Base-by-base conservation (phyloP, 2,329 filamentous ascomycete genomes). In the Penicillium janthinellum region DNA sequence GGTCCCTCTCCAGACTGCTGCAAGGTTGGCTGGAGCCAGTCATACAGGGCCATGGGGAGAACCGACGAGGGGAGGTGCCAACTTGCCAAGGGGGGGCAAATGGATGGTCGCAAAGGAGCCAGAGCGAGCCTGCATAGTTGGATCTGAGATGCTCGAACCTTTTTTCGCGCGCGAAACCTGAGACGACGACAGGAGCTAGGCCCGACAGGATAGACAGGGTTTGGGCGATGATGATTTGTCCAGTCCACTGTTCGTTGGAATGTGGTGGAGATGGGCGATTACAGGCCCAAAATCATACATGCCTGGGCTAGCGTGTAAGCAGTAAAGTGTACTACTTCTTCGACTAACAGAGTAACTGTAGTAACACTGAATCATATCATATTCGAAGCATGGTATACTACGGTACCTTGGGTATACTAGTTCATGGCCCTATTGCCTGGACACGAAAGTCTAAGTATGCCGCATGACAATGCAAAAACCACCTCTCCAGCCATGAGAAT, bases 111-210 rank as follows among this genome's bases (percentile, higher is more conserved):
- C 56, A 52, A 60, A 64, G 54, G 35, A 60, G 57, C 49, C 42
- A 55, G 48, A 56, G 44, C 17, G 39, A 56, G 56, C 57, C 57
- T 67, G 66, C 66, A 68, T 68, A 68, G 65, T 65, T 67, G 66
- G 61, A 68, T 68, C 64, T 67, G 55, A 64, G 64, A 67, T 67
- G 41, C 48, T 67, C 60, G 56, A 67, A 58, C 63, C 54, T 50
- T 54, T 62, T 53, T 60, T 61, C 51, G 51, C 51, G 51, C 49
- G 49, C 49, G 49, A 52, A 48, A 59, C 52, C 45, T 57, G 50
- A 57, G 49, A 61, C 54, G 58, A 54, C 7, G 25, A 51, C 47
- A 20, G 53, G 44, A 47, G 51, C 37, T 34, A 38, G 49, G 35
- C 49, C 22, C 20, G 22, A 51, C 31, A 34, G 28, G 31, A 25